Conservation (phyloP, 192 early-diverging fungal genomes). For the Backusella macrospora region DNA sequence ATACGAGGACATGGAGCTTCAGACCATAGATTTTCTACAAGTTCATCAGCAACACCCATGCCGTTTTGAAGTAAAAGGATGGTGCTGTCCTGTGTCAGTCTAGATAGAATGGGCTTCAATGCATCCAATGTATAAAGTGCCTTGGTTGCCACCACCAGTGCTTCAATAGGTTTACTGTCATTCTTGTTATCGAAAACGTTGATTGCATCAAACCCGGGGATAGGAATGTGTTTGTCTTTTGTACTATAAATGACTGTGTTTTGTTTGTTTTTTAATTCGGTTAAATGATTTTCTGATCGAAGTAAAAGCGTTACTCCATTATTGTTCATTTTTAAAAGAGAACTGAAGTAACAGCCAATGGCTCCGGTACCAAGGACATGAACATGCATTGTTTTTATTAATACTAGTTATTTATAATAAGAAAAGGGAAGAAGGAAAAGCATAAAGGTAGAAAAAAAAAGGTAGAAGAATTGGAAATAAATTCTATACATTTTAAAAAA, state of each 20-base stretch:
- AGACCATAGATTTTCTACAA: conserved; percentile 28
- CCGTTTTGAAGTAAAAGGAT: conserved; percentile 69
- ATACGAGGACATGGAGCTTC: not conserved
- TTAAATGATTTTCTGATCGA: conserved; percentile 31
- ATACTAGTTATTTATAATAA: too few species aligned
- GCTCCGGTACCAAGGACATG: conserved; percentile 74
- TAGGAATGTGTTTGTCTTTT: not conserved
- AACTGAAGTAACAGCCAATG: conserved; percentile 64
- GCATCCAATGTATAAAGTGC: conserved; percentile 59
- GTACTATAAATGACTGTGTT: conserved; percentile 19
- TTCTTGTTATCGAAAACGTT: not conserved
- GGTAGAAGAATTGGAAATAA: too few species aligned
- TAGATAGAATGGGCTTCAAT: conserved; percentile 40
- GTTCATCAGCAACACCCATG: conserved; percentile 57
- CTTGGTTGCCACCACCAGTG: conserved; percentile 63
- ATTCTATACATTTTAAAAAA: too few species aligned
- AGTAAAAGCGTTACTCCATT: conserved; percentile 62
- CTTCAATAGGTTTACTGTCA: conserved; percentile 39
- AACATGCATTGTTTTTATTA: conserved; percentile 30
- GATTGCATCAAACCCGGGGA: too few species aligned
- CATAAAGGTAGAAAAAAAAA: too few species aligned
- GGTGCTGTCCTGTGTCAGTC: conserved; percentile 45
- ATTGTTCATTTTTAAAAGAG: conserved; percentile 48
- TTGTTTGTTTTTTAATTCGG: conserved; percentile 8
- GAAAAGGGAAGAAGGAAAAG: too few species aligned